Evolutionary conservation across 2,329 filamentous ascomycete species (phyloP).

Genomic region (Boeremia lycopersici): DNA sequence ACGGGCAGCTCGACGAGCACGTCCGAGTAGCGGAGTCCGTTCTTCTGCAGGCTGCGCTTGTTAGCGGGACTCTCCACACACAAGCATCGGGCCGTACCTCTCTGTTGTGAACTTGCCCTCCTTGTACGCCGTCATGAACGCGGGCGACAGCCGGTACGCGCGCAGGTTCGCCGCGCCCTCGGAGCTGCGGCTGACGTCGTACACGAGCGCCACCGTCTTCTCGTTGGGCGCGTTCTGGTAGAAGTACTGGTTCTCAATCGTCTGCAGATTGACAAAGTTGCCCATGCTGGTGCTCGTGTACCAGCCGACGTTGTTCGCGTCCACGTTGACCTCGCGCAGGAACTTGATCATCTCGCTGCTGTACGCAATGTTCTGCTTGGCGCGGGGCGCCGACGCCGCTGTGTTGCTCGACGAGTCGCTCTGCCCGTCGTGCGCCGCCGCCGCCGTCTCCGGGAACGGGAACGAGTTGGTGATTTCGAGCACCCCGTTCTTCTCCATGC

Average conservation of each 20-base stretch:
- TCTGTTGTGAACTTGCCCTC: conserved; percentile 98
- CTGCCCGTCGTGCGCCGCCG: conserved; percentile 59
- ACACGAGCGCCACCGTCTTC: conserved; percentile 83
- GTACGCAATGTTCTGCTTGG: conserved; percentile 87
- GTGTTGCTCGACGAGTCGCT: conserved; percentile 57
- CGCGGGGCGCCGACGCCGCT: conserved; percentile 86
- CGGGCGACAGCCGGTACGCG: conserved; percentile 86
- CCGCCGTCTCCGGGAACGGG: conserved; percentile 85
- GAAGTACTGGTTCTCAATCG: conserved; percentile 97
- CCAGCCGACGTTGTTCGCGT: conserved; percentile 97
- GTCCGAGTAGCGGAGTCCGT: conserved; percentile 90
- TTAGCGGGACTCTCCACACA: conserved; percentile 68
- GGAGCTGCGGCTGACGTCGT: conserved; percentile 93
- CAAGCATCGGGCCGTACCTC: conserved; percentile 69
- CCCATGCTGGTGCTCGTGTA: conserved; percentile 99
- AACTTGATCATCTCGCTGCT: conserved; percentile 97
- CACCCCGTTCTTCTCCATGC: conserved; percentile 82
- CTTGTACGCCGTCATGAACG: conserved; percentile 90
- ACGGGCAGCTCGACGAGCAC: conserved; percentile 91
- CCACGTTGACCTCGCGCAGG: conserved; percentile 95
- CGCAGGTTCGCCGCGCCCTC: conserved; percentile 88
- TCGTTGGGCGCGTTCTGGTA: conserved; percentile 94
- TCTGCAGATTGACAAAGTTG: conserved; percentile 93
- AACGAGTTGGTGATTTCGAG: conserved; percentile 95
- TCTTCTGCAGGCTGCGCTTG: conserved; percentile 80